Conservation (phyloP, 2,329 filamentous ascomycete genomes). For the Fusarium coffeatum region DNA sequence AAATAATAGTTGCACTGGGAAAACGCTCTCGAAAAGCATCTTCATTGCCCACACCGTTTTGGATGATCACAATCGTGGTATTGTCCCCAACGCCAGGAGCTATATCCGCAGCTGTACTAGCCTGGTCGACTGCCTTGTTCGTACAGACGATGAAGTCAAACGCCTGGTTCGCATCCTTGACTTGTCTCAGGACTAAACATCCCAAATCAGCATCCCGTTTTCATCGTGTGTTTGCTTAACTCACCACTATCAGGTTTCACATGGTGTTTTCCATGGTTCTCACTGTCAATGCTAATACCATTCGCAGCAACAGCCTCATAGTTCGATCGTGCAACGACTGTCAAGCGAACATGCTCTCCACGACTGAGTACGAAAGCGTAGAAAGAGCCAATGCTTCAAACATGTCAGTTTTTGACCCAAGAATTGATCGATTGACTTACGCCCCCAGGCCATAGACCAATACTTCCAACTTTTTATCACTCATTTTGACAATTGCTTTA, state of each 20-base stretch:
- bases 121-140: constrained; percentile 40
- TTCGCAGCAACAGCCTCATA: constrained; percentile 64
- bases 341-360: constrained; percentile 60
- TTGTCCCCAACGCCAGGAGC: constrained; percentile 51
- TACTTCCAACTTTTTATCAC: constrained; percentile 44
- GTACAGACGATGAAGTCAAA: constrained; percentile 42
- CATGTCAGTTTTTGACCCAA: not conserved
- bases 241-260: constrained; percentile 60
- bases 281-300: constrained; percentile 65
- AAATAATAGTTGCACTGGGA: constrained; percentile 64
- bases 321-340: constrained; percentile 71
- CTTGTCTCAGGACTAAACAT: constrained; percentile 23
- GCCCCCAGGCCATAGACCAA: constrained; percentile 66
- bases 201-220: not conserved
- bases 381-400: constrained; percentile 65
- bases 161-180: constrained; percentile 18
- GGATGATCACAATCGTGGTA: constrained; percentile 68
- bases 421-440: constrained; percentile 49
- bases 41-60: constrained; percentile 72
- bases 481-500: constrained; percentile 48
- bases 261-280: constrained; percentile 65
- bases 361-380: constrained; percentile 66
- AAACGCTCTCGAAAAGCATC: constrained; percentile 62
- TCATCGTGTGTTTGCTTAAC: fast-evolving
- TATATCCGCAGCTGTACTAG: constrained; percentile 35